Evolutionary conservation across 768 basidiomycete genomes (phyloP).

Genomic region (Chalciporus pseudorubinellus): DNA sequence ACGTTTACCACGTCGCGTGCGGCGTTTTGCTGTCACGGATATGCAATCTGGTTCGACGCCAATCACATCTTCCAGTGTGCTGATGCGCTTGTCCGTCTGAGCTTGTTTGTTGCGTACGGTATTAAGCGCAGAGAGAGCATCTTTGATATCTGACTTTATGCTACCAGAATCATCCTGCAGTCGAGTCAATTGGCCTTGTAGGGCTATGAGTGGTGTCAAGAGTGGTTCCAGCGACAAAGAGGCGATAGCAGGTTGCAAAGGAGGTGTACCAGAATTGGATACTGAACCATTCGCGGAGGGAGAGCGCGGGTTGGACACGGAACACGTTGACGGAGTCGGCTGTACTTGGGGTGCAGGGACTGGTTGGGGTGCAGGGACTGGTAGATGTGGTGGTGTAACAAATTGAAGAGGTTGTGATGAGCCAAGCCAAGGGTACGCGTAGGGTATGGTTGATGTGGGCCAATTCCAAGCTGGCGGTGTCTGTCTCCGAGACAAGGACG

Average conservation of each 20-base stretch:
- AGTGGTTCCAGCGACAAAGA: neutral
- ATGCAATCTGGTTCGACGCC: conserved; percentile 5
- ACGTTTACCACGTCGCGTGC: neutral
- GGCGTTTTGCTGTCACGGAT: neutral
- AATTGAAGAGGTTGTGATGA: no score
- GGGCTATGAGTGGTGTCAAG: neutral
- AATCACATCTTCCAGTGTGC: conserved; percentile 13
- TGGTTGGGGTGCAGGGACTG: neutral
- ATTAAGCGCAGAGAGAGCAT: conserved; percentile 15
- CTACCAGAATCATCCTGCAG: conserved; percentile 8
- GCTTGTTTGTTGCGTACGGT: conserved; percentile 14
- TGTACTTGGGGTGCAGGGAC: neutral
- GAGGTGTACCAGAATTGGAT: neutral
- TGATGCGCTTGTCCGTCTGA: conserved; percentile 6
- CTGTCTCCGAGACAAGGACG: neutral
- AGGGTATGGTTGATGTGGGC: no score
- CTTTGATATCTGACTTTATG: conserved; percentile 14
- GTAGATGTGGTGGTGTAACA: no score
- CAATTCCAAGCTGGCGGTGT: neutral
- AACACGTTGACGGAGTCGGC: neutral
- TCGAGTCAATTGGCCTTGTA: conserved; percentile 16
- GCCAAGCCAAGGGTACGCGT: neutral
- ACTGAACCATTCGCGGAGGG: neutral
- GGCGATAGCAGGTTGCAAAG: neutral
- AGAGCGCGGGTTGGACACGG: neutral